Base-by-base conservation (phyloP, 2,329 filamentous ascomycete species). In the Graphiopsis chlorocephala region DNA sequence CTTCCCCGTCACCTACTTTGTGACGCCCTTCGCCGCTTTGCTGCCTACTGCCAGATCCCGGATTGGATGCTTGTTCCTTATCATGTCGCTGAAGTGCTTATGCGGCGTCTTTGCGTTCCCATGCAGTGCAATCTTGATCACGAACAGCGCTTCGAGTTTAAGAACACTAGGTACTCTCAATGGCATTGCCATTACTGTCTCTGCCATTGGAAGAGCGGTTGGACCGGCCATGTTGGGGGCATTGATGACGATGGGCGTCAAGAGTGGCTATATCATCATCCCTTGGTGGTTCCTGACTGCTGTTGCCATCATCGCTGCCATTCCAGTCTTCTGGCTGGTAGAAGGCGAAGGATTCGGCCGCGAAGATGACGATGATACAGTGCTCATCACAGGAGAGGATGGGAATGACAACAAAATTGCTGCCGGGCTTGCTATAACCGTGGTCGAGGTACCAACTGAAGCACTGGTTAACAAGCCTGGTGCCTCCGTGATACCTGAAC, bases 61-160 rank as follows among this genome's bases (percentile, higher is more conserved):
- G 61, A 85, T 90, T 70, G 76, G 80, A 1, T 84, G 75, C 4
- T 80, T 96, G 56, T 83, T 93, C 63, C 65, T 78, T 0, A 79
- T 96, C 42, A 88, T 97, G 81, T 77, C 91, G 47, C 70, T 88
- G 71, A 96, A 96, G 76, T 89, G 90, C 11, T 84, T 90, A 62
- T 86, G 85, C 47, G 87, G 88, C 65, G 95, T 96, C 68, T 89
- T 97, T 72, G 90, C 90, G 0, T 97, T 97, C 75, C 94, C 95
- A 0, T 95, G 91, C 72, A 89, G 86, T 26, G 96, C 92, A 6
- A 97, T 98, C 71, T 82, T 98, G 56, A 84, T 98, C 38, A 97
- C 93, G 28, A 97, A 97, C 78, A 92, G 89, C 11, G 92, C 92
- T 4, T 79, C 83, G 0, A 93, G 89, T 62, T 80, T 97, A 17